Base-by-base conservation (phyloP, 2,329 filamentous ascomycete species). In the Aspergillus aculeatus region DNA sequence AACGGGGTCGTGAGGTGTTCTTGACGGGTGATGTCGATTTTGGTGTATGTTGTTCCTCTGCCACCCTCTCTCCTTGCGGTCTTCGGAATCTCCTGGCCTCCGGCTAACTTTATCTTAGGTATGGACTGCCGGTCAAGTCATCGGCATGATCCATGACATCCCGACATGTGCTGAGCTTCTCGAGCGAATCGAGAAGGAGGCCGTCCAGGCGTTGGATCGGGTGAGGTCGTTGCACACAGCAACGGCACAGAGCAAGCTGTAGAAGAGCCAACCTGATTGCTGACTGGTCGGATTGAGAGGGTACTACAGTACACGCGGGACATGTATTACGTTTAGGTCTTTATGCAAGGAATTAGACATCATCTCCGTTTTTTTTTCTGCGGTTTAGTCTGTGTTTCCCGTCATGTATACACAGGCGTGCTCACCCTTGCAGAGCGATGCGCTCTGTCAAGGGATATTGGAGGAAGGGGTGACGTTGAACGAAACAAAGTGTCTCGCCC, bases 81-180 rank as follows among this genome's bases (percentile, higher is more conserved):
- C 23, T 53, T 26, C 51, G n/a, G 10, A 54, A 23, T 23, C 23
- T 23, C 23, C 23, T 23, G 23, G 23, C 23, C 14, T 14, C 41
- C 41, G 58, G 50, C 61, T 68, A 56, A 69, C 57, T 47, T 23
- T 29, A 63, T 50, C 16, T 16, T 56, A 94, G 90, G 90, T 97
- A 44, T 99, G 95, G 95, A 98, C 95, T 21, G 92, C 94, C 9
- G 95, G 95, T 11, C 94, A 97, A 75, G 94, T 98, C 66, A 96
- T 99, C 66, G 91, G 91, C 5, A 75, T 95, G 58, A 95, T 95
- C 63, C 86, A 94, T 68, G 91, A 95, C 69, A 90, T 93, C 57
- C 90, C 90, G 9, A 91, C 88, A 0, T 94, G 91, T 71, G 83
- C 84, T 50, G 86, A 79, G 1, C 79, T 95, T 26, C 78, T 92